Evolutionary conservation across 192 early-diverging fungal genomes (phyloP).

Genomic region (Ramicandelaber brevisporus): DNA sequence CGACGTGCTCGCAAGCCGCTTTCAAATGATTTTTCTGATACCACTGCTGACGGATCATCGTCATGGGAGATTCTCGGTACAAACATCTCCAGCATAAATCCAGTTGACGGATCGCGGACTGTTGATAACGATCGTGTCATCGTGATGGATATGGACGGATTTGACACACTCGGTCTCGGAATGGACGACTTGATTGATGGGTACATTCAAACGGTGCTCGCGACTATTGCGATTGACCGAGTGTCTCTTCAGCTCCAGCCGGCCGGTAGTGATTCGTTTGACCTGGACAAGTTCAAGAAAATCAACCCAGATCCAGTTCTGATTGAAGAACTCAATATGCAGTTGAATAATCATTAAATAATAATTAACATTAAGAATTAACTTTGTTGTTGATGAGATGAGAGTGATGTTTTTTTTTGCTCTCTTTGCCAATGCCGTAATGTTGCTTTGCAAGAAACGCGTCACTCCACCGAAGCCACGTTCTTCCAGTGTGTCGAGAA

Average conservation of each 20-base stretch:
- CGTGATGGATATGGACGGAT: conserved; percentile 78
- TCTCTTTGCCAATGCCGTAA: too few species aligned
- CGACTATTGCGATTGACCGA: conserved; percentile 63
- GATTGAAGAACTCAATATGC: too few species aligned
- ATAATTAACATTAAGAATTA: too few species aligned
- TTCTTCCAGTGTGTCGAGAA: too few species aligned
- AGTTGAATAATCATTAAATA: too few species aligned
- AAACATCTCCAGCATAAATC: conserved; percentile 52
- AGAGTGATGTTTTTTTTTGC: too few species aligned
- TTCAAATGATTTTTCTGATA: conserved; percentile 21
- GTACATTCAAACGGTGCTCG: conserved; percentile 65
- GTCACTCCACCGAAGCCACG: too few species aligned
- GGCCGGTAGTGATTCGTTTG: too few species aligned
- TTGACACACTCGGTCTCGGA: conserved; percentile 60
- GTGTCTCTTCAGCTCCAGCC: conserved; percentile 36
- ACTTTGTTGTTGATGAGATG: too few species aligned
- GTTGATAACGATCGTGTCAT: conserved; percentile 60
- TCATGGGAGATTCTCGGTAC: conserved; percentile 86
- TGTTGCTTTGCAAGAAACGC: too few species aligned
- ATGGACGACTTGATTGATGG: conserved; percentile 72
- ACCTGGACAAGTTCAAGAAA: too few species aligned
- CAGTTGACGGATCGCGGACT: conserved; percentile 47
- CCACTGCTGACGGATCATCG: conserved; percentile 5
- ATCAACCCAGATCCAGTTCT: too few species aligned
- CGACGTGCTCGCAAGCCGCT: conserved; percentile 49